Percentiles rank a stretch among this genome's conserved stretches.
These are phyloP conservation scores for Epichloe uncinata DNA, from an alignment of 2,329 filamentous ascomycete species.

Conservation along the genomic window DNA sequence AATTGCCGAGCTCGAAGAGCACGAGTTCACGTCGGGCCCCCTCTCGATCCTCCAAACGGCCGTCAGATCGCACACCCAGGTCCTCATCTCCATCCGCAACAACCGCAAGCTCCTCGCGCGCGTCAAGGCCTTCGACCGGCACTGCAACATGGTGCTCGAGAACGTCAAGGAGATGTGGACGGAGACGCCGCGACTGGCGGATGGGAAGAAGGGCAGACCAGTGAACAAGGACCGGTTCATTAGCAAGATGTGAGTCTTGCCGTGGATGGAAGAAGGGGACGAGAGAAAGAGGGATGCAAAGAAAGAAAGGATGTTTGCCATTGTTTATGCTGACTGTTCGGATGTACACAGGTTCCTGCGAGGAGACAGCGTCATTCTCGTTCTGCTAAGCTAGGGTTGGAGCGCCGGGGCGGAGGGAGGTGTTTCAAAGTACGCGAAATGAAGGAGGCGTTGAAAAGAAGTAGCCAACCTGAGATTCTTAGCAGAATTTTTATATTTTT, in stretches of 20 bases:
- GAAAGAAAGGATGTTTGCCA: background rate
- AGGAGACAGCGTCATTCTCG: slow-evolving; percentile 78
- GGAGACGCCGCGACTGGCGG: slow-evolving; percentile 70
- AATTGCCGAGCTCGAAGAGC: slow-evolving; percentile 55
- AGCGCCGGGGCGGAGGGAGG: too few relatives aligned
- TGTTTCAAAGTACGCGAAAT: background rate
- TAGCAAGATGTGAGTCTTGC: slow-evolving; percentile 65
- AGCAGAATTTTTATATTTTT: background rate
- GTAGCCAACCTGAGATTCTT: background rate
- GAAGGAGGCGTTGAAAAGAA: background rate
- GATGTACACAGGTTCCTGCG: slow-evolving; percentile 55
- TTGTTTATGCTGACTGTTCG: background rate
- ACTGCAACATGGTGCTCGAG: slow-evolving; percentile 98
- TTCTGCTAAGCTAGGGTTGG: slow-evolving; percentile 55
- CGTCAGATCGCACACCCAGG: slow-evolving; percentile 86
- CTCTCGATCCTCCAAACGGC: slow-evolving; percentile 94
- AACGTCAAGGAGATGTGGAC: slow-evolving; percentile 98
- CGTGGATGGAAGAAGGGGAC: background rate
- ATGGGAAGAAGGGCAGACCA: slow-evolving; percentile 75
- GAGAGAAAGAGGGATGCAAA: too few relatives aligned
- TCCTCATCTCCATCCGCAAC: slow-evolving; percentile 94
- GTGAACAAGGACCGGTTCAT: slow-evolving; percentile 98
- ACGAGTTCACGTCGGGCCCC: slow-evolving; percentile 40
- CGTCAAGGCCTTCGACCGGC: slow-evolving; percentile 95
- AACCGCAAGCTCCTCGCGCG: slow-evolving; percentile 95